Base-by-base conservation (phyloP, 192 early-diverging fungal species). In the Jimgerdemannia lactiflua region DNA sequence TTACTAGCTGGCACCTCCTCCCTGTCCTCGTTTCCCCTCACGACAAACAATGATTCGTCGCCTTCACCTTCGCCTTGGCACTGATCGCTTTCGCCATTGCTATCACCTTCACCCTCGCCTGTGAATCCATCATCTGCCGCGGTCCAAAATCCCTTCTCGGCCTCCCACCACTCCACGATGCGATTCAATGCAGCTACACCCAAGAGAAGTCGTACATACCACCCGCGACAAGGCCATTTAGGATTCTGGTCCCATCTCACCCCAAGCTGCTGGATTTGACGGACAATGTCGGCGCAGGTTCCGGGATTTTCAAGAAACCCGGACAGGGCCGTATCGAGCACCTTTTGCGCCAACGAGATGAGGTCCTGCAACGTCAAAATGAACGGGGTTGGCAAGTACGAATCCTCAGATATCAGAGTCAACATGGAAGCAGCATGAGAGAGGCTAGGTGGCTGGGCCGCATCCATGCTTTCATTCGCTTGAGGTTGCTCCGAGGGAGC, bases 121-220 rank as follows among this genome's bases (percentile, higher is more conserved):
- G 40, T 10, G 9, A 41, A 20, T 68, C 19, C 67, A 39, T 19
- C 2, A 14, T 68, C 67, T 43, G 72, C 63, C 64, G 76, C 71
- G n/a, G 78, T 70, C 94, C 93, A 94, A 69, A 92, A 86, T 10
- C 81, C 82, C 6, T 86, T 83, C 77, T 95, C 93, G 18, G 91
- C 93, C 69, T 95, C 91, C 83, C 94, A 87, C 82, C 90, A 90
- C 76, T 95, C 91, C 3, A 95, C 87, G 20, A 95, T 82, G 44
- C 94, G 83, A 17, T 91, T 93, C 19, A 95, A 84, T 11, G 85
- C 87, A 18, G 93, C 91, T 76, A 95, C 92, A 17, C 87, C 89
- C 64, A 95, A 82, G 42, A 95, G 74, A 2, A 94, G 76, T 43
- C 90, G 81, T 3, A 94, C 87, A 88, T 83, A 86, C 87, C 84